Conservation (phyloP, 306 rosid species). For the Prunus campanulata region DNA sequence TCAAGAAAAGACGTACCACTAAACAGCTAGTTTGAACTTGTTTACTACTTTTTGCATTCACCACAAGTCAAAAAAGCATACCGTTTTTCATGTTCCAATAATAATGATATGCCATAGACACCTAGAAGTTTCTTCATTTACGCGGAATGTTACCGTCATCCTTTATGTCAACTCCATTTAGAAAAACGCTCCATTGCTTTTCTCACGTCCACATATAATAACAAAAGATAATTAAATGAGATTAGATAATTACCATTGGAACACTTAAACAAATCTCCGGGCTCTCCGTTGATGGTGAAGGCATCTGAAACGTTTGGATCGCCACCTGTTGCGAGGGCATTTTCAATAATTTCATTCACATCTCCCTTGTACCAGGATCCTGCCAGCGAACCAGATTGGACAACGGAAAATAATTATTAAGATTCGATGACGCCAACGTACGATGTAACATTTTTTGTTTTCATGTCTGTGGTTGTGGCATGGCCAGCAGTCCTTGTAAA, state of each 20-base stretch:
- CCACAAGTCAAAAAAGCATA: neutral
- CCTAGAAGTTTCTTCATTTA: neutral
- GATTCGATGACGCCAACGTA: no score
- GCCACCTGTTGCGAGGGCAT: conserved; percentile 14
- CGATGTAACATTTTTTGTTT: no score
- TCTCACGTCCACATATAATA: neutral
- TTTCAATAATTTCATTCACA: conserved; percentile 13
- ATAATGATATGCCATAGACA: neutral
- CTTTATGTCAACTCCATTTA: neutral
- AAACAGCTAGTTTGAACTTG: no score
- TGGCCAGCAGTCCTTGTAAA: no score
- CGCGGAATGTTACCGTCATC: neutral
- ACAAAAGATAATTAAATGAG: neutral
- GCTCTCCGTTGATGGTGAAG: conserved; percentile 34
- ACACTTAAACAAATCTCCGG: conserved; percentile 24
- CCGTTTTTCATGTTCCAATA: neutral
- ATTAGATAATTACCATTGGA: conserved; percentile 22
- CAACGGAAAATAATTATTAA: neutral
- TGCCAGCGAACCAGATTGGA: neutral
- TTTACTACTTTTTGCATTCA: neutral
- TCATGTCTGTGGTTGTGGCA: no score
- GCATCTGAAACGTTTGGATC: conserved; percentile 21
- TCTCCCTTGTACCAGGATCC: conserved; percentile 27
- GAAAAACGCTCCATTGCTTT: neutral
- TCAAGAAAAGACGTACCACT: no score